Conservation (phyloP, 164 flowering plant species). For the Dillenia turbinata region DNA sequence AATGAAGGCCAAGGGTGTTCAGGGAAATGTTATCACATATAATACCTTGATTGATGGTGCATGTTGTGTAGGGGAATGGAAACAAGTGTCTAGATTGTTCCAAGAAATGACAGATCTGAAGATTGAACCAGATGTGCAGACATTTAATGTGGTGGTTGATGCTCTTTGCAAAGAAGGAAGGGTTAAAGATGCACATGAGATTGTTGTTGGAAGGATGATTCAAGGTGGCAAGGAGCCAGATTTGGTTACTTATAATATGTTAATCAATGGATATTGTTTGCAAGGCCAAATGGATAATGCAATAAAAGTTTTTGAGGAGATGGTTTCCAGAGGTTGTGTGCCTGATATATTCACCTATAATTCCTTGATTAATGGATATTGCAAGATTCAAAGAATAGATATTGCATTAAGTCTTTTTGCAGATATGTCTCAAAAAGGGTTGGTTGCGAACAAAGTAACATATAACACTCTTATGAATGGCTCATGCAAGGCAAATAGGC, state of each 20-base stretch:
- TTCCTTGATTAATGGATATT: background rate
- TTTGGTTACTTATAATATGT: background rate
- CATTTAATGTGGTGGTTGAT: conserved; percentile 1
- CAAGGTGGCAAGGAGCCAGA: background rate
- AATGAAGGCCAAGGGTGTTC: background rate
- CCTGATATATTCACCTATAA: background rate
- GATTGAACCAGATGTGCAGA: conserved; percentile 7
- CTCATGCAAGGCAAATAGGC: background rate
- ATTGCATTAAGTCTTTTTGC: background rate
- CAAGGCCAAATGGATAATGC: conserved; percentile 2
- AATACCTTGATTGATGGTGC: background rate
- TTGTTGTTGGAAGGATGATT: background rate
- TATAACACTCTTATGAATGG: background rate
- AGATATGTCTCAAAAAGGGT: background rate
- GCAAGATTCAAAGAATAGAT: conserved; percentile 2
- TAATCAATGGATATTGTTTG: background rate
- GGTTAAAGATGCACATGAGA: background rate
- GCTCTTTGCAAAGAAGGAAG: conserved; percentile 11
- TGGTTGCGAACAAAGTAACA: background rate
- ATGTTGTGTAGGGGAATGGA: conserved; percentile 4
- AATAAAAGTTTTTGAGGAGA: background rate
- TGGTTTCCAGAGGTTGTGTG: background rate
- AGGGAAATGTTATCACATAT: background rate
- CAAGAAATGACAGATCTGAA: background rate
- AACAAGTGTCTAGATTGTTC: background rate